These are phyloP conservation scores for Alternaria arborescens DNA, from an alignment of 2,329 filamentous ascomycete species.

Conservation along the genomic window DNA sequence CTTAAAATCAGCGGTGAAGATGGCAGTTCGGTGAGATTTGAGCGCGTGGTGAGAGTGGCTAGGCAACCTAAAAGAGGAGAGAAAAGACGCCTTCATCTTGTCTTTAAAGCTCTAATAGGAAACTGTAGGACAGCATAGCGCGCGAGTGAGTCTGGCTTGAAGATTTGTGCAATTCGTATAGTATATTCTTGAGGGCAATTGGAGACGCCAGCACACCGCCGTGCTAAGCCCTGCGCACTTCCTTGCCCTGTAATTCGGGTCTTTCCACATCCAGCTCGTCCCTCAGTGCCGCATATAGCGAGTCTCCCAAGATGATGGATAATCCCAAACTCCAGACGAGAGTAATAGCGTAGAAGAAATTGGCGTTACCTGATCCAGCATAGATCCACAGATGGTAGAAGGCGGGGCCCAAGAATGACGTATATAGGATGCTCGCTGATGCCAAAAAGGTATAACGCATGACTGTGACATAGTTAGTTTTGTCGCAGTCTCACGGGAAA, in stretches of 20 bases:
- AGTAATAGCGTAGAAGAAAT: conserved; percentile 99
- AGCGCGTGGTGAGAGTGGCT: conserved; percentile 15
- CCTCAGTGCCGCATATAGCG: conserved; percentile 84
- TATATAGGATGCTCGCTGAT: conserved; percentile 83
- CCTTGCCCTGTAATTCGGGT: conserved; percentile 88
- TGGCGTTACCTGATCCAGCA: conserved; percentile 95
- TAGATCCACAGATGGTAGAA: conserved; percentile 99
- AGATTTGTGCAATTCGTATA: neutral
- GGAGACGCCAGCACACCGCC: neutral
- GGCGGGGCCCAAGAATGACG: conserved; percentile 86
- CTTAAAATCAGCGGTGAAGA: conserved; percentile 10
- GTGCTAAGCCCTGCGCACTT: conserved; percentile 79
- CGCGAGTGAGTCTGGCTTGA: neutral
- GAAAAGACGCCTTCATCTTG: conserved; percentile 3
- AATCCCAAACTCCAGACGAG: conserved; percentile 96
- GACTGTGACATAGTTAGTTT: conserved; percentile 58
- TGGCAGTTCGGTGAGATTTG: neutral
- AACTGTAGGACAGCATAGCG: neutral
- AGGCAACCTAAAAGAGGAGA: conserved; percentile 11
- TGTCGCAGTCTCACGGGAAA: neutral
- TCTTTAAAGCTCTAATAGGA: neutral
- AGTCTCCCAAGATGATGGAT: conserved; percentile 85
- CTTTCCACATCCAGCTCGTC: conserved; percentile 95
- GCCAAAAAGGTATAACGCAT: conserved; percentile 95
- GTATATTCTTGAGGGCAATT: neutral